Evolutionary conservation across 2,329 filamentous ascomycete genomes (phyloP).

Genomic region (Colletotrichum filicis): DNA sequence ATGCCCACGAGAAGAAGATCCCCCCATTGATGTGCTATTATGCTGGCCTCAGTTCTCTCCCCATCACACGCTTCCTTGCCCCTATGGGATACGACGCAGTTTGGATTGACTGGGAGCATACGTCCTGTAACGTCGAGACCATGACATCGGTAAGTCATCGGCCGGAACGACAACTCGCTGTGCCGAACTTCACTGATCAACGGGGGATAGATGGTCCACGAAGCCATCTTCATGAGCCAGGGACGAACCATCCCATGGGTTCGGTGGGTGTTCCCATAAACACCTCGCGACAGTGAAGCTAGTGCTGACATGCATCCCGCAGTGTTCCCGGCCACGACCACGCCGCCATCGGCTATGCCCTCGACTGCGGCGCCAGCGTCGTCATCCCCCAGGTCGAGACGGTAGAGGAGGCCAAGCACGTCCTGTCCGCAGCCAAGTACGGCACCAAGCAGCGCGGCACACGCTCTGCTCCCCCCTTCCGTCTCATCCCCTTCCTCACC

Average conservation of each 20-base stretch:
- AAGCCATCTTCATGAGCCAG: constrained; percentile 57
- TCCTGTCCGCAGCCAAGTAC: constrained; percentile 55
- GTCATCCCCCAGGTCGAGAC: constrained; percentile 60
- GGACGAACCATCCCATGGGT: constrained; percentile 58
- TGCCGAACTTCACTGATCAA: constrained; percentile 13
- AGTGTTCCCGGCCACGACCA: constrained; percentile 57
- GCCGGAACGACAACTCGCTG: neutral
- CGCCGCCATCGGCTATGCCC: constrained; percentile 56
- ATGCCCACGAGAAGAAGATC: constrained; percentile 58
- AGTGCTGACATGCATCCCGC: neutral
- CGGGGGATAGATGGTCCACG: constrained; percentile 51
- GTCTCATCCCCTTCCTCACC: constrained; percentile 52
- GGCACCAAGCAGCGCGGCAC: constrained; percentile 51
- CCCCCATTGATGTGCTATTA: constrained; percentile 55
- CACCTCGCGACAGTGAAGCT: neutral
- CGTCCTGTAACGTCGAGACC: constrained; percentile 57
- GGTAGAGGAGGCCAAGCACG: constrained; percentile 55
- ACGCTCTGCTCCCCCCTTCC: constrained; percentile 57
- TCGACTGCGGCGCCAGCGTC: constrained; percentile 60
- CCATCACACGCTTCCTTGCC: constrained; percentile 52
- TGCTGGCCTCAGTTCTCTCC: constrained; percentile 50
- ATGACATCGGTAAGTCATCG: constrained; percentile 49
- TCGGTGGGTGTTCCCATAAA: constrained; percentile 36
- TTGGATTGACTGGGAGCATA: constrained; percentile 62
- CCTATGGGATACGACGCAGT: constrained; percentile 55